Evolutionary conservation across 768 basidiomycete genomes (phyloP), one percentile per base, ranked within the genome.

Genomic region (Paxillus rubicundulus): DNA sequence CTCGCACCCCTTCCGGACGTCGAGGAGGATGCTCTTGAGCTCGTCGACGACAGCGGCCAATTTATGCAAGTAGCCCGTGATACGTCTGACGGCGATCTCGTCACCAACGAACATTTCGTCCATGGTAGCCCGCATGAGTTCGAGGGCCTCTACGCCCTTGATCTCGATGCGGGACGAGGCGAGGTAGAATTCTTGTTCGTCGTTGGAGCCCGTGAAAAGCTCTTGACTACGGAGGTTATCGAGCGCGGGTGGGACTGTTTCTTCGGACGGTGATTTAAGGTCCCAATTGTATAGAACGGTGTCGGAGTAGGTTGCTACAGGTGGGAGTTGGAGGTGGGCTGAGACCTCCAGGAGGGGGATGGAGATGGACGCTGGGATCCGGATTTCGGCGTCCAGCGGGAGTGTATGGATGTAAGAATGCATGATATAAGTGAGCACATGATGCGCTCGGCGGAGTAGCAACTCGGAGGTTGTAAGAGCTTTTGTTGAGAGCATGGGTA

Each of bases 121-220:
- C 79, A 95, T 85, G 1, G 83, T 88, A 3, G 78, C 72, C 2
- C 87, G 82, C 89, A 97, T 95, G 47, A 94, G 74, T 36, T 84
- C 78, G n/a, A 98, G 82, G 0, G 87, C 90, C 46, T 86, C 82
- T 1, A 89, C 91, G 12, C 93, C 94, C 21, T 82, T 79, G 16
- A 96, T 77, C 67, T 98, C 95, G 61, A 94, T 90, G 2, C 89
- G 82, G 2, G 91, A 84, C 0, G 92, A 93, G 41, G 85, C 78
- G 43, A 96, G 77, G 72, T 90, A 97, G 63, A 98, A 98, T 55
- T 90, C 88, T 47, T 82, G 78, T 67, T 98, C 95, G 62, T 92
- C 89, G 17, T 69, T 68, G 5, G 87, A 87, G 18, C 81, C 79
- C 1, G 95, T 93, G 73, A 97, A 96, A 39, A 81, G 72, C 1